phyloP scores from a whole-genome alignment of 176 grass and related monocot species.

The Avena sativa region DNA sequence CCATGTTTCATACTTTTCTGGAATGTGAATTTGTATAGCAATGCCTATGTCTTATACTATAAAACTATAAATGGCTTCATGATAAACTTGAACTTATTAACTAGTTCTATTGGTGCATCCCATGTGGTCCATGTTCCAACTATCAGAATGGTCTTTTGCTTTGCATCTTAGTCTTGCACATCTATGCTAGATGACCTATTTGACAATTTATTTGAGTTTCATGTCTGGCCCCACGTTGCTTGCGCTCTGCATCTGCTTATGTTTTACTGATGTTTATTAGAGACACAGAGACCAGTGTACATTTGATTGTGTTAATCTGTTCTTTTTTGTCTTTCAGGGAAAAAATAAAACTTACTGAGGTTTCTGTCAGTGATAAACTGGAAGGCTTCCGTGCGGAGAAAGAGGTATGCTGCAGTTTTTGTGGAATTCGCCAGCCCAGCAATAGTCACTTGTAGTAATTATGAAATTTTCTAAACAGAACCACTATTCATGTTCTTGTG shows the following conservation, averaged over 20 bases:
- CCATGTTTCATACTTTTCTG: not conserved
- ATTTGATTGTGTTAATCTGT: conserved; percentile 34
- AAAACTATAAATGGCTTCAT: not conserved
- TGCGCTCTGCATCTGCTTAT: conserved; percentile 13
- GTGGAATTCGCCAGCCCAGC: not conserved
- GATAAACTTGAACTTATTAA: conserved; percentile 1
- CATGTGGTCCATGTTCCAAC: conserved; percentile 19
- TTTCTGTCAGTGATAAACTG: conserved; percentile 94
- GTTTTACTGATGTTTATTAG: conserved; percentile 8
- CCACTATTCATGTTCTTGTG: not conserved
- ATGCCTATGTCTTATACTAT: not conserved
- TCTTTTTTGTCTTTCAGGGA: conserved; percentile 43
- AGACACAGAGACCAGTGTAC: not conserved
- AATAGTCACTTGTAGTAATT: conserved; percentile 4
- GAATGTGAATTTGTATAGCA: conserved; percentile 9
- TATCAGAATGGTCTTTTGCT: not conserved
- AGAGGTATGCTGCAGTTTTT: conserved; percentile 62
- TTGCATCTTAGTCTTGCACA: not conserved
- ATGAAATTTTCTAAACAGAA: conserved; percentile 20
- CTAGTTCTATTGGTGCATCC: not conserved
- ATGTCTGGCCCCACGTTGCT: not conserved
- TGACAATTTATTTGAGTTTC: conserved; percentile 5
- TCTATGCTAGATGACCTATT: not conserved
- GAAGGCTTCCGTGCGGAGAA: conserved; percentile 91
- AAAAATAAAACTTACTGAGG: conserved; percentile 82